phyloP scores from a whole-genome alignment of 768 basidiomycete species.

The Pisolithus sp. region DNA sequence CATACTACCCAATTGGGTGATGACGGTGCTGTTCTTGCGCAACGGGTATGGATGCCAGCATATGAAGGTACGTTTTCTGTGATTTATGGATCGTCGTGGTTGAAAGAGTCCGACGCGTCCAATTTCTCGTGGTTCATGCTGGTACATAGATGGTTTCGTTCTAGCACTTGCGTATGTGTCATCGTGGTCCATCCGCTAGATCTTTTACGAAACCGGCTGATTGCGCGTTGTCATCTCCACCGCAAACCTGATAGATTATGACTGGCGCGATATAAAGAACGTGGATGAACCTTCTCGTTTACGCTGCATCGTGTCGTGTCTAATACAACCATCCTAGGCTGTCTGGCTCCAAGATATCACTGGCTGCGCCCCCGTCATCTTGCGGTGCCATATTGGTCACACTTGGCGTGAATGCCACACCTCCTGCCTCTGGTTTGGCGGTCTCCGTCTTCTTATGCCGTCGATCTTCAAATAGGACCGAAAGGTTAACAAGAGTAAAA shows the following conservation, averaged over 20 bases:
- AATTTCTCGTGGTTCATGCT: slow-evolving; percentile 58
- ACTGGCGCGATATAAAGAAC: slow-evolving; percentile 89
- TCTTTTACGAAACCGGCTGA: slow-evolving; percentile 81
- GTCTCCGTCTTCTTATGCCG: slow-evolving; percentile 51
- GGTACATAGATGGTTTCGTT: slow-evolving; percentile 30
- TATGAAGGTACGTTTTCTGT: slow-evolving; percentile 52
- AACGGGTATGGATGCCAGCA: slow-evolving; percentile 66
- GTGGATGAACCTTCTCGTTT: slow-evolving; percentile 33
- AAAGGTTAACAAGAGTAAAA: not conserved
- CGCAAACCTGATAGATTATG: slow-evolving; percentile 78
- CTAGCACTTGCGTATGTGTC: not conserved
- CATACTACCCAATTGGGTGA: slow-evolving; percentile 67
- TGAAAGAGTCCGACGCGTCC: not conserved
- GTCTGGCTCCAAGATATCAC: slow-evolving; percentile 83
- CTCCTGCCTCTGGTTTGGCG: slow-evolving; percentile 25
- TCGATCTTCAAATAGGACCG: slow-evolving; percentile 30
- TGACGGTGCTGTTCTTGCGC: slow-evolving; percentile 57
- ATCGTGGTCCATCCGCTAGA: slow-evolving; percentile 30
- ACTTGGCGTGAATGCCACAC: slow-evolving; percentile 34
- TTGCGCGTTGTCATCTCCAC: slow-evolving; percentile 78
- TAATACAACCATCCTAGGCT: slow-evolving; percentile 38
- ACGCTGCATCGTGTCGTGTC: not conserved
- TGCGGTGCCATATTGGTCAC: slow-evolving; percentile 12
- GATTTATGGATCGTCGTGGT: not conserved
- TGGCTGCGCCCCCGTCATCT: slow-evolving; percentile 28